Conservation (phyloP, 441 rosid species). For the Pelargonium fulgidum region DNA sequence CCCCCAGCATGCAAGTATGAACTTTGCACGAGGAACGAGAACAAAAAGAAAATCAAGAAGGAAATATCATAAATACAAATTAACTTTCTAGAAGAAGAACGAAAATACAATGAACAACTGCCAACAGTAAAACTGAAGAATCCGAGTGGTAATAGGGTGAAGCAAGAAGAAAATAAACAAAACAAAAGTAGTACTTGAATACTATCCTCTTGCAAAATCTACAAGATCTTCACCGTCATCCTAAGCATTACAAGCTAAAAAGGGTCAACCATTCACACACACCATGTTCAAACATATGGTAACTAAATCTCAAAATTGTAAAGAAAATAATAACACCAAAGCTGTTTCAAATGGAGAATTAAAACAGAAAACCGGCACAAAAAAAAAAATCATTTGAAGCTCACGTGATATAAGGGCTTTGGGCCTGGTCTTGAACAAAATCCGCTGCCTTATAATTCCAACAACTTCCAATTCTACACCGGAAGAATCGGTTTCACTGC, state of each 20-base stretch:
- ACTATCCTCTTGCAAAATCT: background rate
- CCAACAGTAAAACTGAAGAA: background rate
- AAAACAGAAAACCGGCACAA: background rate
- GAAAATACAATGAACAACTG: background rate
- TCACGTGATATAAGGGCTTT: constrained; percentile 69
- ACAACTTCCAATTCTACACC: constrained; percentile 50
- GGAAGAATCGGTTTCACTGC: constrained; percentile 20
- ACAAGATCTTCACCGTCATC: background rate
- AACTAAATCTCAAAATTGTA: background rate
- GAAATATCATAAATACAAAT: background rate
- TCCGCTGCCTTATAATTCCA: constrained; percentile 61
- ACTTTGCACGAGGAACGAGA: too few relatives aligned
- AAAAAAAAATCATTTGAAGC: constrained; percentile 3
- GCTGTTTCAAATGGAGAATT: background rate
- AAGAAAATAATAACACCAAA: background rate
- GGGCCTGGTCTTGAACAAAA: constrained; percentile 76
- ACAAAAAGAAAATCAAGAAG: too few relatives aligned
- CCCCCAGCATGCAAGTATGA: too few relatives aligned
- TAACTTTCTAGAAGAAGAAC: background rate
- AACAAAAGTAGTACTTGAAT: background rate
- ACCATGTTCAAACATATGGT: background rate
- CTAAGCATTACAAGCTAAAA: background rate
- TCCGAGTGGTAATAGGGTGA: background rate
- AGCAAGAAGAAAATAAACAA: background rate
- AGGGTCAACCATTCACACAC: background rate